phyloP scores from a whole-genome alignment of 768 basidiomycete genomes.

The Suillus subluteus region DNA sequence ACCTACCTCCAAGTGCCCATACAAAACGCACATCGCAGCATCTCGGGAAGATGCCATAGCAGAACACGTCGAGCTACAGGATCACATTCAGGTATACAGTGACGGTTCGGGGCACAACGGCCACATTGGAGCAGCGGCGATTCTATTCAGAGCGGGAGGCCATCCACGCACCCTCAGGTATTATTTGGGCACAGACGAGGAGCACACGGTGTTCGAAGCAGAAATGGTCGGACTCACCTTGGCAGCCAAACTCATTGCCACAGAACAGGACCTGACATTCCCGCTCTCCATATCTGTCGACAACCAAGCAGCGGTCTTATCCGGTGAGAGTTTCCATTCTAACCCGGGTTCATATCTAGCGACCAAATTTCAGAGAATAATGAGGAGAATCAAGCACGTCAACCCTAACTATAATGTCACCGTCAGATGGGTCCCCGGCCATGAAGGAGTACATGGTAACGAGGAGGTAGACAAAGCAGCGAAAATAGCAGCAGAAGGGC shows the following conservation, averaged over 20 bases:
- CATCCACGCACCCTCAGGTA: not conserved
- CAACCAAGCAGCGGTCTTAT: conserved; percentile 19
- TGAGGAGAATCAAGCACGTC: not conserved
- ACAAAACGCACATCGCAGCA: not conserved
- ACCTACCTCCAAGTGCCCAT: not conserved
- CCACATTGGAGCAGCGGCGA: conserved; percentile 21
- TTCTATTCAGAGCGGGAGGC: not conserved
- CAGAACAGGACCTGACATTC: not conserved
- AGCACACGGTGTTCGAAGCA: conserved; percentile 22
- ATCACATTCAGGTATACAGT: conserved; percentile 16
- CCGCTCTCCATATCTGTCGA: conserved; percentile 12
- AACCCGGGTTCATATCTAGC: not conserved
- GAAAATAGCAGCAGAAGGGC: not conserved
- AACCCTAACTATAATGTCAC: not conserved
- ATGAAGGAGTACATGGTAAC: not conserved
- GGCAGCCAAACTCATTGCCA: conserved; percentile 13
- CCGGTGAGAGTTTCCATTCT: not conserved
- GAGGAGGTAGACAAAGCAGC: conserved; percentile 3
- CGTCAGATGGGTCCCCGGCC: not conserved
- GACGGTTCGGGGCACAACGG: conserved; percentile 17
- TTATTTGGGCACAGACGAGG: conserved; percentile 11
- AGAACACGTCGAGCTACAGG: not conserved
- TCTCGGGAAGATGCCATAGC: not conserved
- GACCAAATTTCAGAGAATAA: not conserved
- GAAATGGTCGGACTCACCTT: conserved; percentile 20